Base-by-base conservation (phyloP, 306 rosid genomes). In the Gleditsia sinensis region DNA sequence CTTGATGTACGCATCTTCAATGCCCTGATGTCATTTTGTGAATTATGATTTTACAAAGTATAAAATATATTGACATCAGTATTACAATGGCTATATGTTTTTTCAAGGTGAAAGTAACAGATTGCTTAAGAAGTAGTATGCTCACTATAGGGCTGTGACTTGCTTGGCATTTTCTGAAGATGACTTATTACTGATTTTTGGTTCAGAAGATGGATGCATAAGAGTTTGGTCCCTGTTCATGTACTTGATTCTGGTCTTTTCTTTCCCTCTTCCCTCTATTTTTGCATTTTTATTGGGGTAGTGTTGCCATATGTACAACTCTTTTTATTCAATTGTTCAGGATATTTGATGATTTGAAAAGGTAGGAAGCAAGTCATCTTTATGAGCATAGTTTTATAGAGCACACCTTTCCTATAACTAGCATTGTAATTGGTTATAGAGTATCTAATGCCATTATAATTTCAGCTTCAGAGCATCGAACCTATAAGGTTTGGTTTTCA, bases 401-500 rank as follows among this genome's bases (percentile, higher is more conserved):
- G 76, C 99, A 92, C 69, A 37, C 84, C n/a, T 60, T 86, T 60
- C 36, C 66, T 23, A 85, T 92, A 32, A 90, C 93, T 23, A 96
- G 88, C 83, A 63, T 92, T 69, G 88, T 54, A 16, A 78, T 75
- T 21, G 98, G 98, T 48, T 75, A 72, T 81, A 96, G 96, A 71
- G 93, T 96, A 60, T 71, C 82, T 83, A 90, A 86, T 84, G 89
- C 99, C 28, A 85, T 88, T 75, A 90, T 92, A 28, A 89, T 90
- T 75, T 92, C 97, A 7, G 91, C 98, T 61, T 87, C 93, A 40
- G 78, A 78, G 83, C 98, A 95, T 79, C 81, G 81, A 30, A 90
- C 97, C 3, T 93, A 97, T 73, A 91, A 89, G 92, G 97, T 93
- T 48, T 39, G 84, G 14, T 64, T 60, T 77, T 40, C 42, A 60